Evolutionary conservation across 2,329 filamentous ascomycete genomes (phyloP), one percentile per base, ranked within the genome.

Genomic region (Clonostachys rosea): DNA sequence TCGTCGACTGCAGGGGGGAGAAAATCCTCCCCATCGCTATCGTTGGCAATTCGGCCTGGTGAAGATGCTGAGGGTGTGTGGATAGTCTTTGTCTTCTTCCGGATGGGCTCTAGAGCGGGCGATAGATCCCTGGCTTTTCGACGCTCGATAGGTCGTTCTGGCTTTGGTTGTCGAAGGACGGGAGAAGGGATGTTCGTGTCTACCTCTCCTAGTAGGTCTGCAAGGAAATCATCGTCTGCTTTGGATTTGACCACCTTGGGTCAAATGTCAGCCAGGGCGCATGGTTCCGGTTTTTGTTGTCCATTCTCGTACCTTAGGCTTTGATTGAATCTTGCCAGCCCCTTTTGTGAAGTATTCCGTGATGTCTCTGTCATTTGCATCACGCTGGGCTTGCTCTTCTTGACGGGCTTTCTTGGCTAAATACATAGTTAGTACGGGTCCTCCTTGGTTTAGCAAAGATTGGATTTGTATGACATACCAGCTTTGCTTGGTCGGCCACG

Each of bases 281-380:
- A 61, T 55, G 45, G 45, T 49, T 47, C 47, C 13, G 24, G 12
- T 4, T 5, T 13, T 24, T 14, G 12, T 11, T 30, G 2, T 30
- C 24, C 10, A 30, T 30, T 30, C 3, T 17, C 43, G 49, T 67
- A 91, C 90, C 79, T 96, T 97, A 16, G 87, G 77, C 63, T 96
- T 97, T 13, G 85, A 74, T 48, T 84, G 84, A 44, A 78, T 67
- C 54, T 78, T 78, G 50, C 74, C 73, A 34, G 81, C 79, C 47
- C 89, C 90, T 56, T 87, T 88, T 55, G 81, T 92, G 64, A 99
- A 97, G 69, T 95, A 99, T 59, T 95, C 92, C 67, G 86, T 91
- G 62, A 99, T 97, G 56, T 91, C 87, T 60, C 88, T 87, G 66
- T 95, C 91, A 55, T 91, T 89, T 64, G 89, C 91, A 57, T 95